Percentiles rank a stretch among this genome's conserved stretches.
Conservation (phyloP, 306 rosid genomes). For the Rosa lucieae region DNA sequence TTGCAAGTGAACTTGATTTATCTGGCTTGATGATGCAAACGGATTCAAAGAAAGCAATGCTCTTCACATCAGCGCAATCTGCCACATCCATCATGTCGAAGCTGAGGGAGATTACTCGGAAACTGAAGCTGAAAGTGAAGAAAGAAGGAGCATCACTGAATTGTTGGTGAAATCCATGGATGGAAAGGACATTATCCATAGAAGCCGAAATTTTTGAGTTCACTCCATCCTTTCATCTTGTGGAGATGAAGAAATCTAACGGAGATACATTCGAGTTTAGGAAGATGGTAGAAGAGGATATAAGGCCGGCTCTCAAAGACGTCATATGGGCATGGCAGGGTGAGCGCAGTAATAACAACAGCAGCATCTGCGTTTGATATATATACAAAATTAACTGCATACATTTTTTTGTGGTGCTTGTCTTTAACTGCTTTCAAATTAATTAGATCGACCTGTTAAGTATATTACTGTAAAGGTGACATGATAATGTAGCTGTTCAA, state of each 20-base stretch:
- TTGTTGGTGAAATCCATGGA: constrained; percentile 31
- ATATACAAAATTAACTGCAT: background rate
- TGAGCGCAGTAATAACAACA: constrained; percentile 34
- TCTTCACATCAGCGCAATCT: constrained; percentile 45
- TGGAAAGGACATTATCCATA: constrained; percentile 42
- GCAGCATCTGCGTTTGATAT: constrained; percentile 15
- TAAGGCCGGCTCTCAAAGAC: constrained; percentile 55
- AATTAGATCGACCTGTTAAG: background rate
- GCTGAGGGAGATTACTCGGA: constrained; percentile 37
- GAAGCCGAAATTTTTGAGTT: constrained; percentile 52
- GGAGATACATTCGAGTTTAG: constrained; percentile 59
- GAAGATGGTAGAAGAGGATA: constrained; percentile 36
- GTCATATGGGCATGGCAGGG: constrained; percentile 62
- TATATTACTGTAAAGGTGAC: background rate
- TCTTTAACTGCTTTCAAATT: background rate
- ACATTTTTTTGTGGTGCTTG: background rate
- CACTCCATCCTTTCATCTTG: constrained; percentile 41
- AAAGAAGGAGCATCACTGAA: constrained; percentile 48
- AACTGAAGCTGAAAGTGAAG: constrained; percentile 42
- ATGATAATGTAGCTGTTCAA: background rate
- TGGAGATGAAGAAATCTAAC: constrained; percentile 52
- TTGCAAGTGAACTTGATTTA: constrained; percentile 40
- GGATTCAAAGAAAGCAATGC: constrained; percentile 36
- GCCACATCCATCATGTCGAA: constrained; percentile 43
- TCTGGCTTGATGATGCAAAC: constrained; percentile 44